Percentiles rank a stretch among this genome's conserved stretches.
Conservation (phyloP, 2,329 filamentous ascomycete species). For the Nothophoma quercina region DNA sequence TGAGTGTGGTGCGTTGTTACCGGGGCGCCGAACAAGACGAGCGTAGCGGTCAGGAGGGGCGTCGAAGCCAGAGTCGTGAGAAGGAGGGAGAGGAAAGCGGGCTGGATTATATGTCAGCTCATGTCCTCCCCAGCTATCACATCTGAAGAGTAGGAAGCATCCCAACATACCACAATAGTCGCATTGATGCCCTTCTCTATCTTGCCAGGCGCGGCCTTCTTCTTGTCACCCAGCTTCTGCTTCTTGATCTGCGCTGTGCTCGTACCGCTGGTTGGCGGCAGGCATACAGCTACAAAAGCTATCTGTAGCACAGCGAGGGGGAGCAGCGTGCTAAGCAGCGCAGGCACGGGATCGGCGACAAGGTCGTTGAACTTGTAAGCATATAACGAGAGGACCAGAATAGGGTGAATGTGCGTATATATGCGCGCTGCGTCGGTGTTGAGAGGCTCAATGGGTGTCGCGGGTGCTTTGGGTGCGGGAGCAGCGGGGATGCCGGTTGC, state of each 20-base stretch:
- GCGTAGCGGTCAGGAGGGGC: conserved; percentile 65
- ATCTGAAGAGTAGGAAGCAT: not conserved
- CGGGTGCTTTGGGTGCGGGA: conserved; percentile 29
- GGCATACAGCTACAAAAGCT: conserved; percentile 64
- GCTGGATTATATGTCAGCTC: conserved; percentile 55
- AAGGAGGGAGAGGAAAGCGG: conserved; percentile 73
- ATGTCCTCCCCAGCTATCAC: not conserved
- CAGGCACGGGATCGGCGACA: conserved; percentile 72
- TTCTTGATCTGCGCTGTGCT: conserved; percentile 55
- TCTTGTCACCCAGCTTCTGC: conserved; percentile 57
- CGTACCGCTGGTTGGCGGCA: conserved; percentile 60
- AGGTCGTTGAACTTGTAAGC: conserved; percentile 70
- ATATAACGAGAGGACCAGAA: conserved; percentile 70
- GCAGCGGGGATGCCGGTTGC: conserved; percentile 35
- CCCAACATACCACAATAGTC: conserved; percentile 53
- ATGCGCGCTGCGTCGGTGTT: conserved; percentile 58
- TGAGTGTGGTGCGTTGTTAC: conserved; percentile 80
- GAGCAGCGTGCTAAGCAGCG: conserved; percentile 68
- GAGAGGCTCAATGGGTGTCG: conserved; percentile 57
- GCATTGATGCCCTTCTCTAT: conserved; percentile 34
- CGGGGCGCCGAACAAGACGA: conserved; percentile 92
- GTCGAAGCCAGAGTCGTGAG: conserved; percentile 63
- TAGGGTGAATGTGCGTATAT: conserved; percentile 72
- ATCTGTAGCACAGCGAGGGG: conserved; percentile 71
- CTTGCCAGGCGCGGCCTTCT: conserved; percentile 33